Evolutionary conservation across 495 filamentous ascomycete species (phyloP).

Genomic region (Podospora sp.): DNA sequence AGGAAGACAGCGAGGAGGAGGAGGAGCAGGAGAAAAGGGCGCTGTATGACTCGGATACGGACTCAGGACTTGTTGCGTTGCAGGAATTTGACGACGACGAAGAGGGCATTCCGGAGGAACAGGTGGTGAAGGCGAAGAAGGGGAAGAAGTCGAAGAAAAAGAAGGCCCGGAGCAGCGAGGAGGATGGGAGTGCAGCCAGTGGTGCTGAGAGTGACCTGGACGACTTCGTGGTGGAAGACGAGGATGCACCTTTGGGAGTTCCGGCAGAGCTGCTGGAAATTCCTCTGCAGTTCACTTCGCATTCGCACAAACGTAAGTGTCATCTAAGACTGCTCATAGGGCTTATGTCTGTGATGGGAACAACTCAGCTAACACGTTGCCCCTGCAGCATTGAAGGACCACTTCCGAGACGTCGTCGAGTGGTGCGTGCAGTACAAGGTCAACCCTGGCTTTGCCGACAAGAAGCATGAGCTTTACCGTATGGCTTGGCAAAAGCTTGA

Average conservation of each 20-base stretch:
- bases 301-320: constrained; percentile 56
- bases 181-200: constrained; percentile 36
- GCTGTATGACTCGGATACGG: constrained; percentile 49
- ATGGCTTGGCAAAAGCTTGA: constrained; percentile 76
- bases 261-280: constrained; percentile 56
- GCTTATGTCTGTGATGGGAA: not conserved
- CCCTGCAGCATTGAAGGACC: constrained; percentile 59
- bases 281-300: constrained; percentile 70
- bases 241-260: constrained; percentile 68
- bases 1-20: constrained; percentile 23
- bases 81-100: constrained; percentile 55
- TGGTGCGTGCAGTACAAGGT: constrained; percentile 78
- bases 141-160: constrained; percentile 22
- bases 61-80: constrained; percentile 35
- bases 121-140: constrained; percentile 21
- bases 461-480: constrained; percentile 64
- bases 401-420: constrained; percentile 77
- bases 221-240: constrained; percentile 61
- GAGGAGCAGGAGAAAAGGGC: constrained; percentile 39
- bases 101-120: constrained; percentile 26
- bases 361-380: not conserved
- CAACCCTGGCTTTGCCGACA: constrained; percentile 66
- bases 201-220: constrained; percentile 64
- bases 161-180: not conserved
- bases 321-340: too few species aligned